Base-by-base conservation (phyloP, 306 rosid genomes). In the Sesbania bispinosa region DNA sequence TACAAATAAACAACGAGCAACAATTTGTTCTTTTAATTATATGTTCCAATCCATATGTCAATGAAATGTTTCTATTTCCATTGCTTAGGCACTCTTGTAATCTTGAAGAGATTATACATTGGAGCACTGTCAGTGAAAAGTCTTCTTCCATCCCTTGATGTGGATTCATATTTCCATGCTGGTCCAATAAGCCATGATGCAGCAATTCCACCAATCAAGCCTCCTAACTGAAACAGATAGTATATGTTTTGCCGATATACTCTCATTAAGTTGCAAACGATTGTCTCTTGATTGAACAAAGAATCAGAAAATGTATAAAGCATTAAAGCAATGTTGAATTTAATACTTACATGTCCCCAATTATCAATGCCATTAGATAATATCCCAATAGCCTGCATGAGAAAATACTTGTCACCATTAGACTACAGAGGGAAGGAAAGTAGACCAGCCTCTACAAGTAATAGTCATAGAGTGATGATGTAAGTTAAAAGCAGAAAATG, bases 281-380 rank as follows among this genome's bases (percentile, higher is more conserved):
- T n/a, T n/a, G n/a, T n/a, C n/a, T 77, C n/a, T 42, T 32, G 10
- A 72, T 59, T 32, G 41, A 71, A 32, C 38, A 50, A 66, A 18
- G 39, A 67, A 13, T 23, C 10, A 10, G 33, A 53, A 59, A 60
- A 52, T 32, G 42, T 10, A 14, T 46, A 27, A 67, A 18, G 58
- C n/a, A n/a, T n/a, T 16, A 53, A 43, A 62, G 33, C 61, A 43
- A 10, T 45, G 24, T 20, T 43, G 50, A 20, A 67, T 96, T 84
- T 90, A 90, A 59, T 24, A 69, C 97, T 85, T 90, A 90, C 97
- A 57, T 93, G 98, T 70, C 98, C 98, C 98, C 97, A 90, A 35
- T 90, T 93, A 80, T 93, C 98, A 67, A 93, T 90, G 78, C 97
- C 92, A 72, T 43, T 79, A 35, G 92, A 85, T 46, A 77, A 45